Percentiles rank a stretch among this genome's conserved stretches.
These are phyloP conservation scores for Lenwebbia sp. DNA, from an alignment of 345 rosid genomes.

Conservation along the genomic window DNA sequence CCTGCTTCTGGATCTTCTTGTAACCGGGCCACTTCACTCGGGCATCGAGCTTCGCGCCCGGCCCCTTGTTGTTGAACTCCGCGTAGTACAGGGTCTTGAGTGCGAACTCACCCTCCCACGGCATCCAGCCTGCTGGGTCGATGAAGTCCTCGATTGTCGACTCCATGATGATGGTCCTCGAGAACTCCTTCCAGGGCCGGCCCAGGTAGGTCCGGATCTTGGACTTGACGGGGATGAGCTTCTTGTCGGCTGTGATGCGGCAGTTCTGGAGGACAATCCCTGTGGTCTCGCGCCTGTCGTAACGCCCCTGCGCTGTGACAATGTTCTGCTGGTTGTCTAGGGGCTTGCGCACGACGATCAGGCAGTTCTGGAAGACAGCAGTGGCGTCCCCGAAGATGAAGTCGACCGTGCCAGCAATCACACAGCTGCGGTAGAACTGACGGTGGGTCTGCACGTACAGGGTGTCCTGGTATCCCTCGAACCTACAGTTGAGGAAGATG, in stretches of 20 bases:
- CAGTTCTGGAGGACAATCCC: conserved; percentile 75
- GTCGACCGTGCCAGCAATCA: conserved; percentile 62
- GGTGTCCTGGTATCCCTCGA: conserved; percentile 75
- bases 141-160: conserved; percentile 51
- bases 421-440: conserved; percentile 64
- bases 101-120: conserved; percentile 45
- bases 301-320: conserved; percentile 62
- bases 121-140: conserved; percentile 65
- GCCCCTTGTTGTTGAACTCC: conserved; percentile 61
- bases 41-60: conserved; percentile 24
- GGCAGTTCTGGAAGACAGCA: conserved; percentile 67
- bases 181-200: conserved; percentile 62
- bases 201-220: conserved; percentile 56
- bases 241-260: conserved; percentile 32
- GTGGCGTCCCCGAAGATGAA: conserved; percentile 91
- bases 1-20: conserved; percentile 26
- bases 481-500: conserved; percentile 61
- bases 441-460: conserved; percentile 71
- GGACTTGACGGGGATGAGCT: conserved; percentile 24
- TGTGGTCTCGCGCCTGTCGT: conserved; percentile 45
- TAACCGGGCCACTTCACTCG: conserved; percentile 80
- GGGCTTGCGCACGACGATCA: conserved; percentile 48
- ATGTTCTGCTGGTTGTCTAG: conserved; percentile 38
- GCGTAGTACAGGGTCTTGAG: conserved; percentile 47
- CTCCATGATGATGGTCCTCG: conserved; percentile 72